Evolutionary conservation across 768 basidiomycete genomes (phyloP).

Genomic region (Crassisporium funariophilum): DNA sequence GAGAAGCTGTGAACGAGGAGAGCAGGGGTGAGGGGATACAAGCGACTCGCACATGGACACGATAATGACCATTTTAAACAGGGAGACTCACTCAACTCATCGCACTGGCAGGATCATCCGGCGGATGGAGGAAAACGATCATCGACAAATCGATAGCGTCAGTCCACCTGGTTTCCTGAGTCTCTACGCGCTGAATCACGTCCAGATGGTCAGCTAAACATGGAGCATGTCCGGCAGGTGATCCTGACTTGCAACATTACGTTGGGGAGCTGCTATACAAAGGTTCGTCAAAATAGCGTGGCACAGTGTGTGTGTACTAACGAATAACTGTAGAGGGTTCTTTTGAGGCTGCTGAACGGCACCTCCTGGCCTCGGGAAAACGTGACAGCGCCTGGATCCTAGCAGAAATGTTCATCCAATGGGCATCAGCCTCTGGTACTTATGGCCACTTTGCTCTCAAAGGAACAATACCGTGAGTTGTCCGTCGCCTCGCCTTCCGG

Average conservation of each 20-base stretch:
- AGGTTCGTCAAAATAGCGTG: conserved; percentile 51
- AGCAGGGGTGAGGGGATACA: conserved; percentile 66
- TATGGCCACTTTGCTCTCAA: conserved; percentile 82
- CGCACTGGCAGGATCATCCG: conserved; percentile 76
- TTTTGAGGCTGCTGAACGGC: conserved; percentile 75
- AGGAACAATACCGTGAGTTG: conserved; percentile 81
- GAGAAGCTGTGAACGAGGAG: conserved; percentile 72
- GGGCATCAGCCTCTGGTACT: conserved; percentile 54
- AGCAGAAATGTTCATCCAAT: conserved; percentile 85
- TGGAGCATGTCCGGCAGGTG: conserved; percentile 82
- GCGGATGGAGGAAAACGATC: conserved; percentile 88
- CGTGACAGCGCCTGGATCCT: conserved; percentile 87
- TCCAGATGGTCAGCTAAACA: conserved; percentile 84
- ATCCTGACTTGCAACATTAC: conserved; percentile 87
- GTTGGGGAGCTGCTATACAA: conserved; percentile 87
- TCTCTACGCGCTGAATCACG: conserved; percentile 18
- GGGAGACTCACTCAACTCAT: conserved; percentile 91
- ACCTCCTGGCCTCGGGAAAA: conserved; percentile 84
- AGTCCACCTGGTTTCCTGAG: conserved; percentile 29
- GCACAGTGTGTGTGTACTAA: not conserved
- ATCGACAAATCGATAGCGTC: conserved; percentile 85
- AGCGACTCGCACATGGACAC: conserved; percentile 14
- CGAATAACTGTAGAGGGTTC: conserved; percentile 60
- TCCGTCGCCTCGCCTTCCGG: not conserved
- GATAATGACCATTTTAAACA: conserved; percentile 31